Percentiles rank a stretch among this genome's conserved stretches.
Conservation (phyloP, 2,329 filamentous ascomycete species). For the Pseudofabraea citricarpa region DNA sequence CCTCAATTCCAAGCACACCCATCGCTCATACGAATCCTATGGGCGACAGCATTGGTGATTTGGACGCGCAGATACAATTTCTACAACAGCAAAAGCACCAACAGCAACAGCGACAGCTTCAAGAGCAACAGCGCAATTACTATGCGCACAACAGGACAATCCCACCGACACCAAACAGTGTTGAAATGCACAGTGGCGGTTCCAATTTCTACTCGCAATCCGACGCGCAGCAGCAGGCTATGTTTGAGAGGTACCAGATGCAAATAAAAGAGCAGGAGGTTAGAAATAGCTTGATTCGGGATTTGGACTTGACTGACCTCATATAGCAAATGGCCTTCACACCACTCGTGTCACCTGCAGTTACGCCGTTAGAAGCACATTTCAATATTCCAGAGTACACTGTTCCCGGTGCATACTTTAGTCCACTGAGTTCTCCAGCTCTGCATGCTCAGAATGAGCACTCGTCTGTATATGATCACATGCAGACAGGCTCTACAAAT, state of each 20-base stretch:
- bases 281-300: conserved; percentile 22
- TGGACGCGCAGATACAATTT: conserved; percentile 63
- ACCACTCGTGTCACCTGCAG: conserved; percentile 77
- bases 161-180: conserved; percentile 75
- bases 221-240: conserved; percentile 48
- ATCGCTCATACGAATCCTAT: conserved; percentile 40
- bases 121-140: conserved; percentile 48
- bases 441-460: conserved; percentile 66
- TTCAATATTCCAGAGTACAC: conserved; percentile 50
- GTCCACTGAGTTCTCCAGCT: conserved; percentile 75
- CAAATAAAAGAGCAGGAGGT: conserved; percentile 65
- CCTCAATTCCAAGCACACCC: conserved; percentile 34
- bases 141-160: conserved; percentile 56
- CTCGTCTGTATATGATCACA: conserved; percentile 30
- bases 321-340: conserved; percentile 65
- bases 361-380: conserved; percentile 71
- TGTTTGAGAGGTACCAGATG: conserved; percentile 58
- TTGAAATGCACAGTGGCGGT: conserved; percentile 63
- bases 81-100: conserved; percentile 60
- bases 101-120: conserved; percentile 39
- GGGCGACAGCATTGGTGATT: conserved; percentile 49
- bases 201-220: conserved; percentile 51
- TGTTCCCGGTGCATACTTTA: conserved; percentile 72
- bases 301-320: conserved; percentile 7
- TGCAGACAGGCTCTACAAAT: conserved; percentile 30